Percentiles rank a stretch among this genome's conserved stretches.
These are phyloP conservation scores for Haplosporangium sp. DNA, from an alignment of 371 early-diverging fungal species.

Conservation along the genomic window DNA sequence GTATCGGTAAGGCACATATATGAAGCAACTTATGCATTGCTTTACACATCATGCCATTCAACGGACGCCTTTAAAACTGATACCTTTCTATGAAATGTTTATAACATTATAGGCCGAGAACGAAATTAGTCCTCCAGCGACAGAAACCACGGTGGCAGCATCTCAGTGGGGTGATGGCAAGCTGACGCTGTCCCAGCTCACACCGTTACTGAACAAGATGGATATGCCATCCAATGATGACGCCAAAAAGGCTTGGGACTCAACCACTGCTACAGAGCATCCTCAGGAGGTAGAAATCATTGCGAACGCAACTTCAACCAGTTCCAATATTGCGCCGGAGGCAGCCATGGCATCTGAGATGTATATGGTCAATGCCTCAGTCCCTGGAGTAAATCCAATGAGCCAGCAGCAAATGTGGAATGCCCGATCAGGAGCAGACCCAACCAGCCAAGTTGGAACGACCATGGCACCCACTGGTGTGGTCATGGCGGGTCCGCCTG, in stretches of 20 bases:
- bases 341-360: slow-evolving; percentile 1
- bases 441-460: slow-evolving; percentile 13
- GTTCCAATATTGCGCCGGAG: no score
- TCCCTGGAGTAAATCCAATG: slow-evolving; percentile 6
- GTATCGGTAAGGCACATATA: no score
- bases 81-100: no score
- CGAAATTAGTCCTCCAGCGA: no score
- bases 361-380: slow-evolving; percentile 11
- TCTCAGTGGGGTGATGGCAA: slow-evolving; percentile 4
- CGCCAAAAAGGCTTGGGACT: slow-evolving; percentile 11
- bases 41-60: no score
- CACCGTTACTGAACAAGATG: background rate
- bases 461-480: slow-evolving; percentile 15
- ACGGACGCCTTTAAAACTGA: no score
- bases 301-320: no score
- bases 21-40: no score
- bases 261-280: background rate
- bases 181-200: background rate
- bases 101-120: no score
- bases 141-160: background rate
- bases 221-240: background rate
- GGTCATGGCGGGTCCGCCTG: slow-evolving; percentile 16
- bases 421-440: background rate
- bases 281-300: no score
- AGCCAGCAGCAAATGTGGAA: slow-evolving; percentile 26